These are phyloP conservation scores for Schizosaccharomyces pombe DNA, from an alignment of 805 yeast species.

Conservation along the genomic window DNA sequence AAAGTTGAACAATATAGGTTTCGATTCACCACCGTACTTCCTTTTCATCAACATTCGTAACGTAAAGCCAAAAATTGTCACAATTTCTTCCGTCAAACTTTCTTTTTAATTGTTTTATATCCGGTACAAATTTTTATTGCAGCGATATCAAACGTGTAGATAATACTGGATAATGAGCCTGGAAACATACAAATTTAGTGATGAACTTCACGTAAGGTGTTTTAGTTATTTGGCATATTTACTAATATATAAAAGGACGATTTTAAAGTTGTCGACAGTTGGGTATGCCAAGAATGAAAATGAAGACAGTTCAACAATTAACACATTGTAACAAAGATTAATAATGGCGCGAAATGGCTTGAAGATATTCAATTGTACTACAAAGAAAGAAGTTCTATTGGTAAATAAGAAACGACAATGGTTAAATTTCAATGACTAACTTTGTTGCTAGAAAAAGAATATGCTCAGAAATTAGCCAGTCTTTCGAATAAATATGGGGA, in stretches of 20 bases:
- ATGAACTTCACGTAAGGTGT: not conserved
- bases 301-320: no score
- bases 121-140: not conserved
- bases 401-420: not conserved
- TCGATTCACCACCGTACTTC: no score
- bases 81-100: no score
- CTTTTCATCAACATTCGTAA: no score
- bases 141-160: not conserved
- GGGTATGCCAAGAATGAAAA: no score
- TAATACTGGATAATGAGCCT: not conserved
- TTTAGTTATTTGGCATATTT: not conserved
- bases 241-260: constrained; percentile 29
- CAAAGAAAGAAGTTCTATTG: constrained; percentile 38
- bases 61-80: no score
- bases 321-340: constrained; percentile 12
- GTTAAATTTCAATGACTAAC: not conserved
- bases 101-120: no score
- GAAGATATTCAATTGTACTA: constrained; percentile 63
- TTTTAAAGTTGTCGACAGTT: constrained; percentile 49
- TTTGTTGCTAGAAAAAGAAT: constrained; percentile 46
- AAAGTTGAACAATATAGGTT: no score
- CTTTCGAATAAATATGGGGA: constrained; percentile 48
- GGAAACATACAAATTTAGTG: not conserved
- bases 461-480: constrained; percentile 39
- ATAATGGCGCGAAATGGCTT: constrained; percentile 49